Evolutionary conservation across 2,329 filamentous ascomycete species (phyloP).

Genomic region (Trichoderma koningiopsis): DNA sequence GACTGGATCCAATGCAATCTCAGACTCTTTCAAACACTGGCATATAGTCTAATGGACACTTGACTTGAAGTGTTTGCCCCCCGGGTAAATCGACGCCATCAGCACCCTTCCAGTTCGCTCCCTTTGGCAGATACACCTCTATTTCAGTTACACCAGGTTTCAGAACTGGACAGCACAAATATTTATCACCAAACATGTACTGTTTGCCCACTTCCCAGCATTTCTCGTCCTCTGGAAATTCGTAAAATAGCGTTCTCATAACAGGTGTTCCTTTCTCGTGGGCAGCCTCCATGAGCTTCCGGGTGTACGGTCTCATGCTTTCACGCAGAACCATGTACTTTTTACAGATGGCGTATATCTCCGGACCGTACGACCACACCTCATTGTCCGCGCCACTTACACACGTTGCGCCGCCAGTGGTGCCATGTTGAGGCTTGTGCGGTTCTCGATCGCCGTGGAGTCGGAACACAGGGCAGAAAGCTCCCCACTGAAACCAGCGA

Average conservation of each 20-base stretch:
- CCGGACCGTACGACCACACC: conserved; percentile 66
- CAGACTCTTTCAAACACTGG: neutral
- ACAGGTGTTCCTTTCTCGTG: conserved; percentile 62
- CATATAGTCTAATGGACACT: neutral
- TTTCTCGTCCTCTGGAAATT: conserved; percentile 57
- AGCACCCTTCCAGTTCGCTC: conserved; percentile 28
- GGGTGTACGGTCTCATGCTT: conserved; percentile 58
- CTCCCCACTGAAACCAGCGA: conserved; percentile 70
- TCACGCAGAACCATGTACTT: conserved; percentile 63
- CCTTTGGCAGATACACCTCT: conserved; percentile 55
- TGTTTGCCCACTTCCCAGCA: conserved; percentile 61
- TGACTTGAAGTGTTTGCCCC: neutral
- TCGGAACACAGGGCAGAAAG: conserved; percentile 68
- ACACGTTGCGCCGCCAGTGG: conserved; percentile 44
- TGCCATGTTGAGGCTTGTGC: conserved; percentile 41
- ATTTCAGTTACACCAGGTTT: conserved; percentile 47
- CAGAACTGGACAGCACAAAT: conserved; percentile 60
- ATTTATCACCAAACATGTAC: conserved; percentile 65
- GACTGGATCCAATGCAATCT: too few relatives aligned
- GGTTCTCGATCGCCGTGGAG: conserved; percentile 68
- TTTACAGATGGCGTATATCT: conserved; percentile 61
- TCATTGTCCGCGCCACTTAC: conserved; percentile 60
- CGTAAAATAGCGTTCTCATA: conserved; percentile 65
- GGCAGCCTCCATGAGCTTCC: conserved; percentile 60
- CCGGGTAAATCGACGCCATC: neutral